These are phyloP conservation scores for Pseudopediastrum boryanum DNA, from an alignment of 139 green algal genomes.

Conservation along the genomic window DNA sequence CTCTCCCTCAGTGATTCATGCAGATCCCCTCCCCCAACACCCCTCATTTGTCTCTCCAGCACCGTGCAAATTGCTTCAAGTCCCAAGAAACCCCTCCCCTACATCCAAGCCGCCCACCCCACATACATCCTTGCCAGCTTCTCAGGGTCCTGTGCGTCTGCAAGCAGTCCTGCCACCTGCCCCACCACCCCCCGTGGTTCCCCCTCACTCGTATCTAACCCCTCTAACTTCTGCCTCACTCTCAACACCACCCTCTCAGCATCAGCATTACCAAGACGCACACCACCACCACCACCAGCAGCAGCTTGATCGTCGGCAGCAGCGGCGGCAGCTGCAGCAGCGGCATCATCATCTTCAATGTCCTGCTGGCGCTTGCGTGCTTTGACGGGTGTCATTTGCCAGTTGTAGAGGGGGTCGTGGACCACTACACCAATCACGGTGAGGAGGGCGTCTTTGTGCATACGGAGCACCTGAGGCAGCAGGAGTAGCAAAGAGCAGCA, in stretches of 20 bases:
- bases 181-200: slow-evolving; percentile 65
- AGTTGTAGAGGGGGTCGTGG: slow-evolving; percentile 94
- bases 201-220: slow-evolving; percentile 67
- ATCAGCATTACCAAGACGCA: slow-evolving; percentile 75
- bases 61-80: no score
- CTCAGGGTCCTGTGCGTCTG: slow-evolving; percentile 83
- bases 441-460: slow-evolving; percentile 66
- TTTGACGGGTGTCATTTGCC: slow-evolving; percentile 62
- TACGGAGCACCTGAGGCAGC: slow-evolving; percentile 59
- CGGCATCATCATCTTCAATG: background rate
- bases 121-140: slow-evolving; percentile 85
- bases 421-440: slow-evolving; percentile 85
- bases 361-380: slow-evolving; percentile 62
- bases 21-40: no score
- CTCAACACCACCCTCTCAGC: slow-evolving; percentile 87
- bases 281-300: background rate
- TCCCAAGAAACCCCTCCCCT: slow-evolving; percentile 29
- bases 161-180: slow-evolving; percentile 83
- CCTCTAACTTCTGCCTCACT: slow-evolving; percentile 95
- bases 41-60: no score
- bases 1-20: no score
- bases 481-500: background rate
- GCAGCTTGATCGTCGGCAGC: background rate
- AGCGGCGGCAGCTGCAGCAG: slow-evolving; percentile 2
- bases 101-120: slow-evolving; percentile 89